A percentile compares a stretch with the other conserved stretches of the same genome.
Conservation (phyloP, 2,329 filamentous ascomycete species). For the Leptographium radiaticola region DNA sequence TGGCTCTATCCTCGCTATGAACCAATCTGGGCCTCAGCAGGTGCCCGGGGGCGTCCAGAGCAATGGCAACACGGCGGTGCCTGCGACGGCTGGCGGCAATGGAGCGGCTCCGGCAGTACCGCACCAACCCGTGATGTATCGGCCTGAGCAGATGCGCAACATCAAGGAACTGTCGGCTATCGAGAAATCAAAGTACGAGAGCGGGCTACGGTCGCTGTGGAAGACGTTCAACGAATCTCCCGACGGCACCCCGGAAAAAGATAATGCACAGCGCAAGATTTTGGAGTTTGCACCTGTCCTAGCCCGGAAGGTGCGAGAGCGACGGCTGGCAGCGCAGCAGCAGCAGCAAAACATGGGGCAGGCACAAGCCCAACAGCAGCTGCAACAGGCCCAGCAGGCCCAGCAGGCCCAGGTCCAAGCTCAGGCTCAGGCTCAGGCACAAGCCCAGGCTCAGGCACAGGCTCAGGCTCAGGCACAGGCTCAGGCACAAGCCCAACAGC, state of each 20-base stretch:
- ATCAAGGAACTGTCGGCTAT: constrained; percentile 36
- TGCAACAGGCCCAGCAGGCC: not conserved
- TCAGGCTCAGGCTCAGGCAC: not conserved
- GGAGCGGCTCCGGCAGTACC: constrained; percentile 7
- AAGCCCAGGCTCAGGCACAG: constrained; percentile 6
- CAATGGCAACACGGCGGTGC: not conserved
- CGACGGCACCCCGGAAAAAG: constrained; percentile 33
- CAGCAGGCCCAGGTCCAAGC: constrained; percentile 1
- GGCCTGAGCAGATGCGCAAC: constrained; percentile 37
- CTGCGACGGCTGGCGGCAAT: not conserved
- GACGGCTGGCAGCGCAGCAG: constrained; percentile 4
- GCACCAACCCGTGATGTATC: constrained; percentile 24
- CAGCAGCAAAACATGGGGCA: constrained; percentile 3
- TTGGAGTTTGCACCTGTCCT: constrained; percentile 48
- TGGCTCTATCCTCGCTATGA: constrained; percentile 3
- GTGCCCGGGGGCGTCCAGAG: constrained; percentile 7
- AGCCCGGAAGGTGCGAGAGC: constrained; percentile 10
- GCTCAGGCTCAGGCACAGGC: not conserved
- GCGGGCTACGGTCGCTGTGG: constrained; percentile 41
- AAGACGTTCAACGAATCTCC: constrained; percentile 33
- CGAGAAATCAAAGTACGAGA: constrained; percentile 46
- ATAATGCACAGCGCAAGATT: constrained; percentile 42
- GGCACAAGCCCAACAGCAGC: not conserved
- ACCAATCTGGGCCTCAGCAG: constrained; percentile 6
- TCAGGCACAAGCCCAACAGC: not conserved